phyloP scores from a whole-genome alignment of 495 filamentous ascomycete genomes.

The Clohesyomyces aquaticus region DNA sequence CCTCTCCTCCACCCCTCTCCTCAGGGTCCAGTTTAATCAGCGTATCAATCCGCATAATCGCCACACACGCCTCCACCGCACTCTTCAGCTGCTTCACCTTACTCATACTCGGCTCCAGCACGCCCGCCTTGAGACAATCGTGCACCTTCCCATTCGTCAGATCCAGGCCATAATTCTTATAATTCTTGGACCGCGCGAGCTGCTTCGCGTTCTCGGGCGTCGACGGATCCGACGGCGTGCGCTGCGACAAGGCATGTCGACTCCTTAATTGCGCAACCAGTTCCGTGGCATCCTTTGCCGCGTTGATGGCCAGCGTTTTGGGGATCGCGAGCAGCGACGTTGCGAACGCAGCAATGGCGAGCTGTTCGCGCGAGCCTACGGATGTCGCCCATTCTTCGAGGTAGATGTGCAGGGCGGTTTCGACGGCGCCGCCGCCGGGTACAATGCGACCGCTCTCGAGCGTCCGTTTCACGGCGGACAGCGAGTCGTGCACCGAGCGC shows the following conservation, averaged over 20 bases:
- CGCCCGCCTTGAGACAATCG: constrained; percentile 91
- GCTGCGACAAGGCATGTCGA: constrained; percentile 91
- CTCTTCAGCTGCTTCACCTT: constrained; percentile 98
- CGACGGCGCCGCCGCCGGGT: constrained; percentile 92
- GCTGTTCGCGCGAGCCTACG: constrained; percentile 94
- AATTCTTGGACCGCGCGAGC: constrained; percentile 88
- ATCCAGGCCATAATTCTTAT: constrained; percentile 97
- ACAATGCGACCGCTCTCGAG: constrained; percentile 97
- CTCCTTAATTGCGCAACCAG: constrained; percentile 94
- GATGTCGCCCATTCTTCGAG: constrained; percentile 99
- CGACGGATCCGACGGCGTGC: constrained; percentile 62
- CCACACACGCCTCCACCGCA: constrained; percentile 97
- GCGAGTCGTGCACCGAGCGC: constrained; percentile 93
- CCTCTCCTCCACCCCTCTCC: constrained; percentile 69
- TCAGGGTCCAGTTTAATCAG: constrained; percentile 98
- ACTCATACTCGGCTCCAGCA: constrained; percentile 96
- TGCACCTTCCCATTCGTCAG: constrained; percentile 86
- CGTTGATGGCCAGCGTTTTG: constrained; percentile 95
- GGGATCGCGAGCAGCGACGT: constrained; percentile 92
- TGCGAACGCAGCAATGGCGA: constrained; percentile 97
- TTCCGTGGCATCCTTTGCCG: constrained; percentile 92
- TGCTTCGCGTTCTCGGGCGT: constrained; percentile 80
- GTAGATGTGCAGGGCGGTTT: constrained; percentile 99
- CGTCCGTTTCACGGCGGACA: constrained; percentile 95
- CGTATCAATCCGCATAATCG: constrained; percentile 99